Evolutionary conservation across 176 grass and related monocot genomes (phyloP).

Genomic region (Zoysia japonica): DNA sequence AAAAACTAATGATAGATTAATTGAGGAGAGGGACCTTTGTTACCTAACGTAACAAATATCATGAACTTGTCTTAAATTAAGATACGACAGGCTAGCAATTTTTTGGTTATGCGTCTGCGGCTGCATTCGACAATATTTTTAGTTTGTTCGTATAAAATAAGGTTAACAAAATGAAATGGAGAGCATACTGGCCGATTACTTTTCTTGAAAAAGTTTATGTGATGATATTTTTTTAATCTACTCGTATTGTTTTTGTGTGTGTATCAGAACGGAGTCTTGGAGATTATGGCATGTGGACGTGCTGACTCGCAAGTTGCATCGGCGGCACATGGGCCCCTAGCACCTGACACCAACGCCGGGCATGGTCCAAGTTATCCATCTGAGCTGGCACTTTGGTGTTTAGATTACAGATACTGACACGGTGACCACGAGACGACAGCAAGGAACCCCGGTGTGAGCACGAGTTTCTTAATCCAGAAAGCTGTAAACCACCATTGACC

Average conservation of each 20-base stretch:
- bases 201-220: too few species aligned
- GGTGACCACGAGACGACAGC: constrained; percentile 17
- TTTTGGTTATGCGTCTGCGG: too few species aligned
- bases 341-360: constrained; percentile 14
- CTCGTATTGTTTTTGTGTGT: neutral
- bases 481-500: constrained; percentile 38
- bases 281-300: neutral
- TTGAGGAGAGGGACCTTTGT: too few species aligned
- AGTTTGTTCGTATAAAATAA: too few species aligned
- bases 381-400: constrained; percentile 1
- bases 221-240: too few species aligned
- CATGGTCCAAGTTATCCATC: constrained; percentile 26
- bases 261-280: too few species aligned
- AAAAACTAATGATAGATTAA: too few species aligned
- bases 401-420: constrained; percentile 10
- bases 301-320: neutral
- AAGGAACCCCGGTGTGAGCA: neutral
- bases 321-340: constrained; percentile 23
- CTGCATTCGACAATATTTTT: too few species aligned
- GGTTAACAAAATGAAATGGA: too few species aligned
- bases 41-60: too few species aligned
- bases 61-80: neutral
- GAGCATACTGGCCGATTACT: too few species aligned
- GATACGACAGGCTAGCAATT: neutral
- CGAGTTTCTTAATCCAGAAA: constrained; percentile 22